Conservation (phyloP, 2,329 filamentous ascomycete species). For the Cladophialophora immunda region DNA sequence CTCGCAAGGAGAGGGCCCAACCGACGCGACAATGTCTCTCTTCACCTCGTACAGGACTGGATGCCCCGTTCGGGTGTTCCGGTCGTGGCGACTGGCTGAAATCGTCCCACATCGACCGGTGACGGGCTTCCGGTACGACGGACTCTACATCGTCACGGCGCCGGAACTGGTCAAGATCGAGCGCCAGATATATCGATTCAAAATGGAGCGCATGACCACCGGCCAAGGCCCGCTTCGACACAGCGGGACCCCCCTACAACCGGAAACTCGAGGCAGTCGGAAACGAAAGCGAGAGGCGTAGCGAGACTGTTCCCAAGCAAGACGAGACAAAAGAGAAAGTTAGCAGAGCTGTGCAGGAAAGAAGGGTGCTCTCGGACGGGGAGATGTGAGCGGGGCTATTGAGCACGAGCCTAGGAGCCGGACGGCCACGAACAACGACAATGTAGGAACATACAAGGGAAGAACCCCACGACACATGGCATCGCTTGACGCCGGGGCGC, state of each 20-base stretch:
- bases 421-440: background rate
- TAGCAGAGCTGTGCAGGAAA: too few relatives aligned
- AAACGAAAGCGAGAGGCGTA: slow-evolving; percentile 3
- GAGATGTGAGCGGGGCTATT: too few relatives aligned
- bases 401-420: too few relatives aligned
- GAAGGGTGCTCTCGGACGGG: too few relatives aligned
- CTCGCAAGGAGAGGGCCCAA: slow-evolving; percentile 40
- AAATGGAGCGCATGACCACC: slow-evolving; percentile 57
- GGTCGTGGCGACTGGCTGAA: slow-evolving; percentile 49
- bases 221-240: slow-evolving; percentile 36
- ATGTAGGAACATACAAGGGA: background rate
- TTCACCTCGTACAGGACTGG: slow-evolving; percentile 50
- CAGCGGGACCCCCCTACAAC: slow-evolving; percentile 14
- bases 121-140: slow-evolving; percentile 65
- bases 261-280: slow-evolving; percentile 3
- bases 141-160: slow-evolving; percentile 59
- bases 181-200: slow-evolving; percentile 59
- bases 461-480: too few relatives aligned
- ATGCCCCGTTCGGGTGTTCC: slow-evolving; percentile 60
- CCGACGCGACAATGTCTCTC: slow-evolving; percentile 52
- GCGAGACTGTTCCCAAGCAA: background rate
- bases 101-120: slow-evolving; percentile 55
- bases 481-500: background rate
- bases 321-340: background rate
- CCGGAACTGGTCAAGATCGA: slow-evolving; percentile 51